These are phyloP conservation scores for Boeremia lycopersici DNA, from an alignment of 2,329 filamentous ascomycete genomes.

Conservation along the genomic window DNA sequence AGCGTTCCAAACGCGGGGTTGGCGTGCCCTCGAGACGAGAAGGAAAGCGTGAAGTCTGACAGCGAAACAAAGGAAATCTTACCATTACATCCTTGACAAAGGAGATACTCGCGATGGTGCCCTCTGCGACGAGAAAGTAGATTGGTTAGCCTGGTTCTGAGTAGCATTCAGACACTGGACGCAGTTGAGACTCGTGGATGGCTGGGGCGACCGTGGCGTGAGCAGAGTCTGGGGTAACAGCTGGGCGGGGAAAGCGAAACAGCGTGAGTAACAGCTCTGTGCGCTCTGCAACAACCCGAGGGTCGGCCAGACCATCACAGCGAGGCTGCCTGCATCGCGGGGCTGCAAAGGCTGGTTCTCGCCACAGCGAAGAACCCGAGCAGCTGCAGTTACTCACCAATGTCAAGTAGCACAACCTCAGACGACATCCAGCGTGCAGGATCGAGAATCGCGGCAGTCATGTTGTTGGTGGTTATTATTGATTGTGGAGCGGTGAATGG, in stretches of 20 bases:
- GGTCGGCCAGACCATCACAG: conserved; percentile 27
- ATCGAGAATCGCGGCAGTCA: conserved; percentile 37
- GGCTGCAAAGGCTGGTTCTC: conserved; percentile 25
- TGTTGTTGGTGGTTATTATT: conserved; percentile 28
- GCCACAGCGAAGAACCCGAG: conserved; percentile 22
- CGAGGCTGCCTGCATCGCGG: conserved; percentile 22
- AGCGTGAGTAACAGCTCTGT: conserved; percentile 13
- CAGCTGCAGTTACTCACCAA: conserved; percentile 55
- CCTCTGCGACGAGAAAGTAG: conserved; percentile 61
- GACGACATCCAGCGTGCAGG: conserved; percentile 41
- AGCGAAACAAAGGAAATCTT: conserved; percentile 51
- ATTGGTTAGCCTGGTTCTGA: conserved; percentile 33
- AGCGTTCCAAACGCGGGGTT: conserved; percentile 40
- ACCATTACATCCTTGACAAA: conserved; percentile 85
- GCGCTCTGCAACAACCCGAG: conserved; percentile 18
- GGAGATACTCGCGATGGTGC: conserved; percentile 81
- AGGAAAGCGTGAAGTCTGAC: conserved; percentile 12
- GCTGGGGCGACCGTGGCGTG: conserved; percentile 35
- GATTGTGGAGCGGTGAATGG: conserved; percentile 35
- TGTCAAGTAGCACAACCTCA: conserved; percentile 62
- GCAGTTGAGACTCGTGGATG: conserved; percentile 25
- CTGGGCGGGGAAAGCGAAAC: conserved; percentile 23
- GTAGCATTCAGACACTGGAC: conserved; percentile 24
- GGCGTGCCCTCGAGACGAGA: conserved; percentile 28
- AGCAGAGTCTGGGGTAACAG: conserved; percentile 38